Percentiles rank a stretch among this genome's conserved stretches.
Conservation (phyloP, 225 moss, liverwort and hornwort genomes). For the Rhytidiadelphus loreus region DNA sequence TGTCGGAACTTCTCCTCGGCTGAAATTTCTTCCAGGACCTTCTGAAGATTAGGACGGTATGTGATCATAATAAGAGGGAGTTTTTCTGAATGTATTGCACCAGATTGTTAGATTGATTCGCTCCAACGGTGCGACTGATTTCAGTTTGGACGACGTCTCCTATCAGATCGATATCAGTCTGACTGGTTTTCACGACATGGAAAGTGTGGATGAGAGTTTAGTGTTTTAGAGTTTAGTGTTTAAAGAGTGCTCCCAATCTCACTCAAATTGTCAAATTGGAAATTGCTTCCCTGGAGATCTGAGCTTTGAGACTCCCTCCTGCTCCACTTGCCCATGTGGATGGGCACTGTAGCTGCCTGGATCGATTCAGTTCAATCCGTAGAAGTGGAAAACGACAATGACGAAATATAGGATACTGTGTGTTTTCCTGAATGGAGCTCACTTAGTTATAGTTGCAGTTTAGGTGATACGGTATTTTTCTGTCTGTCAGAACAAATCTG, state of each 20-base stretch:
- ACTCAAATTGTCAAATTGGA: neutral
- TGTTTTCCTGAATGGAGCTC: neutral
- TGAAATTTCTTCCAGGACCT: conserved; percentile 27
- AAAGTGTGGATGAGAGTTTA: neutral
- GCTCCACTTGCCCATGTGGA: neutral
- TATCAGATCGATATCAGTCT: neutral
- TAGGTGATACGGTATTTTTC: neutral
- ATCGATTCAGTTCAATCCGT: neutral
- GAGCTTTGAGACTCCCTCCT: neutral
- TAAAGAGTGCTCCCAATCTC: too few species aligned
- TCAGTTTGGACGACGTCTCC: neutral
- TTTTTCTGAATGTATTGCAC: neutral
- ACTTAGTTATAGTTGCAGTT: neutral
- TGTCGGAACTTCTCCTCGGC: conserved; percentile 3
- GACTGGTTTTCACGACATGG: neutral
- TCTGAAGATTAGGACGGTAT: conserved; percentile 9
- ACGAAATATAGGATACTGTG: neutral
- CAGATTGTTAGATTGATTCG: neutral
- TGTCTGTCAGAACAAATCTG: neutral
- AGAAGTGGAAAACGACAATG: conserved; percentile 4
- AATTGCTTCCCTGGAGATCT: neutral
- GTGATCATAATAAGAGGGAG: neutral
- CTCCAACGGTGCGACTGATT: neutral
- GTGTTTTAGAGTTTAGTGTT: neutral
- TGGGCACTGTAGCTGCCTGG: neutral